Percentiles rank a stretch among this genome's conserved stretches.
phyloP scores from a whole-genome alignment of 129 eudicot genomes.

The Pulicaria dysenterica region DNA sequence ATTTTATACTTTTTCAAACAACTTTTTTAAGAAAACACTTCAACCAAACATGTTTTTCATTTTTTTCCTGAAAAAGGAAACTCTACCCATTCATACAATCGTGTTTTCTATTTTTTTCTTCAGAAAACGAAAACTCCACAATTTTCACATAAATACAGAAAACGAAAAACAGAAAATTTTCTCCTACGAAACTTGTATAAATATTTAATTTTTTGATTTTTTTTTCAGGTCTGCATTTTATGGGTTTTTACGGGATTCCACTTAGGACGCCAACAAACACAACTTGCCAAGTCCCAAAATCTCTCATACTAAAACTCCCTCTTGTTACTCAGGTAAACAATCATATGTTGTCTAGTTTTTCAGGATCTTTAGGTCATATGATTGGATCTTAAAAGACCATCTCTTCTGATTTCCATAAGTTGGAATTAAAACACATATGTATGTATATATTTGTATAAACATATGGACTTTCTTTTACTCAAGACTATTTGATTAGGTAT shows the following conservation, averaged over 20 bases:
- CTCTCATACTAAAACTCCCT: conserved; percentile 26
- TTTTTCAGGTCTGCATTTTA: conserved; percentile 61
- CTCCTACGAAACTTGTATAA: background rate
- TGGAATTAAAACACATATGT: background rate
- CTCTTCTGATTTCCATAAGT: background rate
- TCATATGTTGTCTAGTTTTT: conserved; percentile 20
- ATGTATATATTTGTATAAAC: too few relatives aligned
- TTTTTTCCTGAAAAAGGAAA: too few relatives aligned
- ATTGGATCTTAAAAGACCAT: conserved; percentile 21
- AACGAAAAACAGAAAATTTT: too few relatives aligned
- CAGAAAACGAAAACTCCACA: too few relatives aligned
- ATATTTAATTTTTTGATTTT: background rate
- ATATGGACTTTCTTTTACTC: too few relatives aligned
- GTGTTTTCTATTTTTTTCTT: too few relatives aligned
- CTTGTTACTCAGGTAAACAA: conserved; percentile 19
- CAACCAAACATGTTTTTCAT: too few relatives aligned
- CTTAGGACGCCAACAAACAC: conserved; percentile 70
- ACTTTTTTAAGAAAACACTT: too few relatives aligned
- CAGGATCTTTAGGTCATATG: conserved; percentile 7
- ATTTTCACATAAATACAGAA: too few relatives aligned
- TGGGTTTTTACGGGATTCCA: conserved; percentile 78
- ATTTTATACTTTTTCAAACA: too few relatives aligned
- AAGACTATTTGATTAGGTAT: too few relatives aligned
- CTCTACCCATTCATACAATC: too few relatives aligned
- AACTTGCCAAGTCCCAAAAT: conserved; percentile 64